Percentiles rank a stretch among this genome's conserved stretches.
Conservation (phyloP, 2,329 filamentous ascomycete genomes). For the Aspergillus sp. region DNA sequence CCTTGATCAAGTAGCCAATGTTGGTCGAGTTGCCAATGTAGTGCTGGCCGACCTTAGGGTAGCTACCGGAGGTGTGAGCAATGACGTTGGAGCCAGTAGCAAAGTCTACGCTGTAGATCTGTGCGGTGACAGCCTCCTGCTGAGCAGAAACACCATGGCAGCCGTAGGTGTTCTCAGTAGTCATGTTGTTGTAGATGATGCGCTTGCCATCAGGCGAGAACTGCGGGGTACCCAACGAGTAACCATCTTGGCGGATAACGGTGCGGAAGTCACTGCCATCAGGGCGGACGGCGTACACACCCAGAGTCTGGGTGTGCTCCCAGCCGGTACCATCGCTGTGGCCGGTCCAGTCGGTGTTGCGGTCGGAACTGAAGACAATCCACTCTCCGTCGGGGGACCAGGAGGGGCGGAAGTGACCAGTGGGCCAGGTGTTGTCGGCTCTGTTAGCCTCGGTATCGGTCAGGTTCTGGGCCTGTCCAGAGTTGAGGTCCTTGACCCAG, state of each 20-base stretch:
- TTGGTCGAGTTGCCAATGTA: constrained; percentile 6
- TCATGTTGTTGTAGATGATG: constrained; percentile 46
- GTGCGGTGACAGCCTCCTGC: neutral
- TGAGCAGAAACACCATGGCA: constrained; percentile 35
- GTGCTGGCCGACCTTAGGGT: constrained; percentile 12
- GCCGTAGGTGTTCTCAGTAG: constrained; percentile 41
- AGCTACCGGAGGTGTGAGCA: constrained; percentile 3
- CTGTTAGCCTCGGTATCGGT: constrained; percentile 35
- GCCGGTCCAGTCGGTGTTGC: constrained; percentile 46
- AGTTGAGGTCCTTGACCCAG: constrained; percentile 43
- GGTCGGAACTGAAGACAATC: constrained; percentile 47
- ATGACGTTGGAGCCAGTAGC: constrained; percentile 37
- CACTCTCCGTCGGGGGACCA: constrained; percentile 48
- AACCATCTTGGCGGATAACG: constrained; percentile 35
- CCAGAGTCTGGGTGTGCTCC: constrained; percentile 47
- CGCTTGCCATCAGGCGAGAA: constrained; percentile 42
- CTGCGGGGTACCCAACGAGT: constrained; percentile 43
- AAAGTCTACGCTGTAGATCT: constrained; percentile 37
- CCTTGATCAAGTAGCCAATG: constrained; percentile 7
- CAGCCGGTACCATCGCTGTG: constrained; percentile 43
- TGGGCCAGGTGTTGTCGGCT: constrained; percentile 28
- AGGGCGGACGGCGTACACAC: constrained; percentile 44
- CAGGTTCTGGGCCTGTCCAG: constrained; percentile 36
- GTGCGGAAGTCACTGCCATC: constrained; percentile 43
- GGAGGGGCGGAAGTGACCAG: constrained; percentile 43